Evolutionary conservation across 352 stramenopile species (phyloP).

Genomic region (Phytophthora kernoviae): DNA sequence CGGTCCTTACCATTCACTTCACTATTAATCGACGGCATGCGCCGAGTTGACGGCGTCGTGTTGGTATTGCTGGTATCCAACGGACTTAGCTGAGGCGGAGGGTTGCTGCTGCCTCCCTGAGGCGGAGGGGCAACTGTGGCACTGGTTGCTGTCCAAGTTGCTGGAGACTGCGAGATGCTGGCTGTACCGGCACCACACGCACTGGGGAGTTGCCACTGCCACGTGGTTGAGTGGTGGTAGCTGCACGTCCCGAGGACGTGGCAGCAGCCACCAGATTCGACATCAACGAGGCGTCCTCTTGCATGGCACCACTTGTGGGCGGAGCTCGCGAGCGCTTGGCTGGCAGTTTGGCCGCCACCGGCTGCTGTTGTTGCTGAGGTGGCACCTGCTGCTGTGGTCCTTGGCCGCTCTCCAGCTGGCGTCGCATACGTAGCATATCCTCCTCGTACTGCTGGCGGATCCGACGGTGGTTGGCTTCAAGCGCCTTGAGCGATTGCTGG

Average conservation of each 20-base stretch:
- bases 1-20: conserved; percentile 66
- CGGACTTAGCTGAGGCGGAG: conserved; percentile 61
- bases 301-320: conserved; percentile 47
- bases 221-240: conserved; percentile 34
- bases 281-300: conserved; percentile 67
- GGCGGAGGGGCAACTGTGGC: conserved; percentile 47
- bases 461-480: conserved; percentile 83
- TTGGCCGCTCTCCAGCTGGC: conserved; percentile 73
- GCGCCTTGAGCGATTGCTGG: conserved; percentile 84
- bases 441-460: conserved; percentile 88
- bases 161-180: conserved; percentile 71
- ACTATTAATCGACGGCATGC: conserved; percentile 74
- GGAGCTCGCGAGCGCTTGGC: conserved; percentile 57
- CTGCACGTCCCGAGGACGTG: conserved; percentile 50
- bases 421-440: conserved; percentile 82
- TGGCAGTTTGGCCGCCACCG: conserved; percentile 44
- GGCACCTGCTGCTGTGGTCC: conserved; percentile 41
- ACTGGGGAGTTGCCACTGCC: conserved; percentile 48
- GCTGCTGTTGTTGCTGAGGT: conserved; percentile 49
- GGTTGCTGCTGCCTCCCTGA: conserved; percentile 23
- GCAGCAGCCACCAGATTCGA: conserved; percentile 62
- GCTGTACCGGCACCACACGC: conserved; percentile 70
- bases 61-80: conserved; percentile 57
- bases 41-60: conserved; percentile 62
- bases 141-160: conserved; percentile 60